A percentile compares a stretch with the other conserved stretches of the same genome.
Evolutionary conservation across 2,329 filamentous ascomycete species (phyloP).

Genomic region (Pseudocercospora vitis): DNA sequence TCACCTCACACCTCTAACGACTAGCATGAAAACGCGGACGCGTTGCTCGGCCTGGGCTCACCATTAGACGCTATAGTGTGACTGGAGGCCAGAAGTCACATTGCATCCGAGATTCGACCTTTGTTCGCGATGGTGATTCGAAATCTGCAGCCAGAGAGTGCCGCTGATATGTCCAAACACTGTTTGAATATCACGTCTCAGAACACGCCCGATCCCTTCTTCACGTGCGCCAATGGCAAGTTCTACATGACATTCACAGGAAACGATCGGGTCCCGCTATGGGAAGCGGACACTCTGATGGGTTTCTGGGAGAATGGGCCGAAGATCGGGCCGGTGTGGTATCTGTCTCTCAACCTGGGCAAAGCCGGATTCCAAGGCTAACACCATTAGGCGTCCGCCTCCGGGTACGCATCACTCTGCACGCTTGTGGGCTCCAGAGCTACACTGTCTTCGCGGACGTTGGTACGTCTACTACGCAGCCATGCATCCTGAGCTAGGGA

Average conservation of each 20-base stretch:
- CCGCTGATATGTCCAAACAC: conserved; percentile 27
- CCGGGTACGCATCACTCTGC: conserved; percentile 46
- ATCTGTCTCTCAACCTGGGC: too few species aligned
- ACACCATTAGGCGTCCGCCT: conserved; percentile 37
- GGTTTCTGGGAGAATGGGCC: conserved; percentile 41
- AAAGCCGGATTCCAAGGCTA: neutral
- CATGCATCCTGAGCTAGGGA: conserved; percentile 45
- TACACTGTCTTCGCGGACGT: conserved; percentile 51
- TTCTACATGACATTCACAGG: conserved; percentile 51
- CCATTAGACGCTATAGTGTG: too few species aligned
- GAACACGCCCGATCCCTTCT: conserved; percentile 48
- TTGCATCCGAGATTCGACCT: too few species aligned
- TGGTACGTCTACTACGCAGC: conserved; percentile 58
- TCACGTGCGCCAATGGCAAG: conserved; percentile 43
- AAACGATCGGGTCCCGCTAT: conserved; percentile 48
- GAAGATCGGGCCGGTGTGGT: conserved; percentile 44
- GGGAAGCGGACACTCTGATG: conserved; percentile 44
- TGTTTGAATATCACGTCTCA: conserved; percentile 46
- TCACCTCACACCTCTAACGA: neutral
- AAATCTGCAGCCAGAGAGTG: neutral
- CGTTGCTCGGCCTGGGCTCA: too few species aligned
- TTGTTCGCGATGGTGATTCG: conserved; percentile 1
- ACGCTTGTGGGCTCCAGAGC: conserved; percentile 57
- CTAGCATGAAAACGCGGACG: too few species aligned
- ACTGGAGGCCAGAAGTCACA: neutral